Conservation (phyloP, 2,329 filamentous ascomycete species). For the Stylonectria norvegica region DNA sequence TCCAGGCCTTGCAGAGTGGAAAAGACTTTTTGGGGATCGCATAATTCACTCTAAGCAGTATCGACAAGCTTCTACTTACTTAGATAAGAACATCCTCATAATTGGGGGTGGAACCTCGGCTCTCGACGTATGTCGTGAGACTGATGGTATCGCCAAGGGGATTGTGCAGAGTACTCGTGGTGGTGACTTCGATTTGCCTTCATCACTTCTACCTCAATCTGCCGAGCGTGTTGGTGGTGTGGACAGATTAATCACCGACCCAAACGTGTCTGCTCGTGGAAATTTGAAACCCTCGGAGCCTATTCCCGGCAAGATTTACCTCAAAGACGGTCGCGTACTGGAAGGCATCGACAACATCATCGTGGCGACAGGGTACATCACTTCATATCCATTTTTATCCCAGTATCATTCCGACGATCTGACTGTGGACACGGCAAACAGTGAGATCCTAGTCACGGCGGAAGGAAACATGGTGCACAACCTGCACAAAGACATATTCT, state of each 20-base stretch:
- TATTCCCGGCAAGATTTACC: conserved; percentile 48
- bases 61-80: conserved; percentile 56
- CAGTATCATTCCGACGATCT: conserved; percentile 41
- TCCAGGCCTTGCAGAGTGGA: conserved; percentile 56
- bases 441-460: conserved; percentile 54
- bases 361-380: conserved; percentile 66
- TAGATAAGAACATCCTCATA: conserved; percentile 48
- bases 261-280: background rate
- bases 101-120: conserved; percentile 51
- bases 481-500: conserved; percentile 68
- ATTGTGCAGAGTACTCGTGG: conserved; percentile 51
- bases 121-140: conserved; percentile 41
- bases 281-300: conserved; percentile 24
- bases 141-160: conserved; percentile 34
- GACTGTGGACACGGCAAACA: conserved; percentile 44
- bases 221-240: conserved; percentile 52
- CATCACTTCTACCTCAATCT: conserved; percentile 50
- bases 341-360: conserved; percentile 59
- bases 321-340: conserved; percentile 52
- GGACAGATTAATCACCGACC: conserved; percentile 39
- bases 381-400: conserved; percentile 61
- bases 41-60: conserved; percentile 72
- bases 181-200: conserved; percentile 57
- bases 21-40: conserved; percentile 46
- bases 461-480: conserved; percentile 64